These are phyloP conservation scores for Scheffersomyces lignicola DNA, from an alignment of 1,139 yeast species.

Conservation along the genomic window DNA sequence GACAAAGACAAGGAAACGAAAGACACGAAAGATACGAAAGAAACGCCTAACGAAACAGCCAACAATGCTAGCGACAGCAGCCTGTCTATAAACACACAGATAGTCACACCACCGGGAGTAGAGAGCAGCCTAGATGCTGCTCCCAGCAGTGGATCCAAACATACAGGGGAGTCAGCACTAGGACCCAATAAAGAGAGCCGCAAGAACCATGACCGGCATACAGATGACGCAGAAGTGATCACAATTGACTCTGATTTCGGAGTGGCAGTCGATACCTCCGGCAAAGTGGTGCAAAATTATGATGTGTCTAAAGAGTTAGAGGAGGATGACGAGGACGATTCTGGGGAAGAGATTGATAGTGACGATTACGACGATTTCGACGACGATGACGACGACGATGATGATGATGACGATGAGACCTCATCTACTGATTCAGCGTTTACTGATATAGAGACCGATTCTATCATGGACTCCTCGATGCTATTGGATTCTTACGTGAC, in stretches of 20 bases:
- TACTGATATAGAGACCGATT: slow-evolving; percentile 45
- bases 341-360: slow-evolving; percentile 15
- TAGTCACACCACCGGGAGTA: slow-evolving; percentile 1
- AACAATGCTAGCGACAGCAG: slow-evolving; percentile 23
- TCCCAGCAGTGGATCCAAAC: neutral
- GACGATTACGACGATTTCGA: slow-evolving; percentile 17
- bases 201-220: slow-evolving; percentile 7
- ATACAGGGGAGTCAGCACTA: neutral
- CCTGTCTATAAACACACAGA: slow-evolving; percentile 5
- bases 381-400: slow-evolving; percentile 20
- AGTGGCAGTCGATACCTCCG: slow-evolving; percentile 22
- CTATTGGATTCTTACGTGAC: slow-evolving; percentile 25
- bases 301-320: slow-evolving; percentile 12
- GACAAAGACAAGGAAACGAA: neutral
- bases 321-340: slow-evolving; percentile 15
- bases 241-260: slow-evolving; percentile 39
- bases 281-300: slow-evolving; percentile 16
- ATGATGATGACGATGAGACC: slow-evolving; percentile 24
- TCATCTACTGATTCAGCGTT: slow-evolving; percentile 45
- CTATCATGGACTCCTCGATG: slow-evolving; percentile 34
- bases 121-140: neutral
- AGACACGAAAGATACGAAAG: neutral
- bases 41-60: no score
- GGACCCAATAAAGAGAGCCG: slow-evolving; percentile 18
- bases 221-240: slow-evolving; percentile 16